These are phyloP conservation scores for Thelephora terrestris DNA, from an alignment of 1,284 basidiomycete genomes.

Conservation along the genomic window DNA sequence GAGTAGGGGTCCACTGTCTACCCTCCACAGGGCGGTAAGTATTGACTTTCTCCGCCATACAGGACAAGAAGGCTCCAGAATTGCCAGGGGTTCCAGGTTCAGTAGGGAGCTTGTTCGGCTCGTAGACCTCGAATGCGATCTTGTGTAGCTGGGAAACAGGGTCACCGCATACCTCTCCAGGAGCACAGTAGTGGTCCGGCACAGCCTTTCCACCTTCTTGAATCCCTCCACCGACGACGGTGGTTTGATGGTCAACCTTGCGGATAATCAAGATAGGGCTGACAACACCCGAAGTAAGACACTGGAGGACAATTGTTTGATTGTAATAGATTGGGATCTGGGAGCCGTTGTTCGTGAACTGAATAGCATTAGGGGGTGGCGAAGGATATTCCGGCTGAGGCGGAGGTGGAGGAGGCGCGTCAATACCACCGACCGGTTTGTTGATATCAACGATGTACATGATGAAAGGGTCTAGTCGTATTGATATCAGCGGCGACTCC, in stretches of 20 bases:
- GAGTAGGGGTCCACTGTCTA: slow-evolving; percentile 41
- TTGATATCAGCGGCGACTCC: slow-evolving; percentile 14
- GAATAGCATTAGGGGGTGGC: slow-evolving; percentile 81
- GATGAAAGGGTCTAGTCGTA: slow-evolving; percentile 72
- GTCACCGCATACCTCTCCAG: slow-evolving; percentile 85
- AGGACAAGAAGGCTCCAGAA: slow-evolving; percentile 74
- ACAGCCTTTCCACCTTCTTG: slow-evolving; percentile 77
- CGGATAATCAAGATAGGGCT: slow-evolving; percentile 91
- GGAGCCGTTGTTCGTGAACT: slow-evolving; percentile 69
- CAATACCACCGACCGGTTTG: slow-evolving; percentile 64
- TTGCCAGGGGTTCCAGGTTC: slow-evolving; percentile 64
- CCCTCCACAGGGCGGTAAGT: slow-evolving; percentile 80
- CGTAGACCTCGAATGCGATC: slow-evolving; percentile 85
- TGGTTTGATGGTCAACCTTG: slow-evolving; percentile 86
- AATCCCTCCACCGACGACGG: slow-evolving; percentile 80
- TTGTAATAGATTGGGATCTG: slow-evolving; percentile 91
- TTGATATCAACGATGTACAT: slow-evolving; percentile 91
- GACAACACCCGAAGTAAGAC: slow-evolving; percentile 86
- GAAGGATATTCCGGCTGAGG: slow-evolving; percentile 80
- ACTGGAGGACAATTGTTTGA: slow-evolving; percentile 91
- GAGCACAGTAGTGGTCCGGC: slow-evolving; percentile 68
- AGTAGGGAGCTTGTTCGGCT: slow-evolving; percentile 53
- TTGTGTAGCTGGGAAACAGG: slow-evolving; percentile 94
- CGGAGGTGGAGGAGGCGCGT: slow-evolving; percentile 66
- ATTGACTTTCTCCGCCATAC: slow-evolving; percentile 84